phyloP scores from a whole-genome alignment of 1,284 basidiomycete genomes.

The Athelia psychrophila region DNA sequence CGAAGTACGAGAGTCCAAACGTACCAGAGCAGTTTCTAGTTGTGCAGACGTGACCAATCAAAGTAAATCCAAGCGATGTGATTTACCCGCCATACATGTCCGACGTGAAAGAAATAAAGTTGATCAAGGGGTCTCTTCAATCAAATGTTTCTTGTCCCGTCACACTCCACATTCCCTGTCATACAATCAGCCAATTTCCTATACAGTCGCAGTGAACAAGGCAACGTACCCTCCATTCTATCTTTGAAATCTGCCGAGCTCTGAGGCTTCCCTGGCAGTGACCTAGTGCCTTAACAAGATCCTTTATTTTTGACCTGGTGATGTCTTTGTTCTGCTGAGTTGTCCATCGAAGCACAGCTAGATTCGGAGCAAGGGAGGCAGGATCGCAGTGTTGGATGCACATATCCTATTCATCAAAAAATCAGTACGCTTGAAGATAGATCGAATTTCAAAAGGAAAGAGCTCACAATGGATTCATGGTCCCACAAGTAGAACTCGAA shows the following conservation, averaged over 20 bases:
- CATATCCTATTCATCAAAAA: no score
- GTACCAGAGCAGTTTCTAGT: constrained; percentile 74
- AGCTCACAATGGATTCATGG: no score
- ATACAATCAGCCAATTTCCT: neutral
- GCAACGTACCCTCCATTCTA: neutral
- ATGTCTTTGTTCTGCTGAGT: neutral
- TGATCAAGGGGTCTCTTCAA: neutral
- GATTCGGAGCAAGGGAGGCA: neutral
- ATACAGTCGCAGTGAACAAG: neutral
- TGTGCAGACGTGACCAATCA: constrained; percentile 42
- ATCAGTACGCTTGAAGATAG: no score
- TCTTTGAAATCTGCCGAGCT: neutral
- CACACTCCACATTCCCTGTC: neutral
- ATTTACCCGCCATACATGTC: neutral
- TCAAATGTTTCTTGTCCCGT: neutral
- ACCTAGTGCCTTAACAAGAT: neutral
- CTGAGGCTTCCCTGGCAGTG: neutral
- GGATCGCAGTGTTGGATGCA: no score
- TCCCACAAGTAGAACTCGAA: no score
- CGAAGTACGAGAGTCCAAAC: constrained; percentile 58
- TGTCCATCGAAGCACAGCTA: neutral
- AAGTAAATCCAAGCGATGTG: neutral
- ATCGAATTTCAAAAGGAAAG: no score
- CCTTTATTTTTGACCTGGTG: neutral
- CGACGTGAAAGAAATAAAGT: neutral